These are phyloP conservation scores for Epichloe sp. DNA, from an alignment of 2,329 filamentous ascomycete genomes.

Conservation along the genomic window DNA sequence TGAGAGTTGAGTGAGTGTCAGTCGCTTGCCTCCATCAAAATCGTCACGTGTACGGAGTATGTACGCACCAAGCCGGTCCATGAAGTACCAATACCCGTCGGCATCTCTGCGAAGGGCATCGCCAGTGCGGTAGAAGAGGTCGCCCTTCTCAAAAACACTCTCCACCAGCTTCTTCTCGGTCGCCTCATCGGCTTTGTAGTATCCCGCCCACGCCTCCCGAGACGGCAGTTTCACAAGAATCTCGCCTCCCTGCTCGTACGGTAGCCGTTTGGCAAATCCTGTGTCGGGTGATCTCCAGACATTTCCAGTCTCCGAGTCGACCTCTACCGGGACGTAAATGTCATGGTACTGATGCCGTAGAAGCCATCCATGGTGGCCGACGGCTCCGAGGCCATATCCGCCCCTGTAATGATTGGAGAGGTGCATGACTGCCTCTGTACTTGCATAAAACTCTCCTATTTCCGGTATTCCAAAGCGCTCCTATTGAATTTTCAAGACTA, in stretches of 20 bases:
- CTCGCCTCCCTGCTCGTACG: constrained; percentile 5
- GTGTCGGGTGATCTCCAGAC: constrained; percentile 5
- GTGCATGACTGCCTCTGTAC: constrained; percentile 3
- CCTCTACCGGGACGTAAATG: background rate
- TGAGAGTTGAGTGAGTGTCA: background rate
- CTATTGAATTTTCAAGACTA: background rate
- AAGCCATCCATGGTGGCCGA: constrained; percentile 6
- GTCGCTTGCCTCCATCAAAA: background rate
- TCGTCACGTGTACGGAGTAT: background rate
- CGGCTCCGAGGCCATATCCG: constrained; percentile 1
- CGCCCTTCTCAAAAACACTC: constrained; percentile 43
- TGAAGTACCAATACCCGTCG: constrained; percentile 57
- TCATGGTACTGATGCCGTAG: background rate
- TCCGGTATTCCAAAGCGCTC: constrained; percentile 5
- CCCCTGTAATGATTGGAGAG: background rate
- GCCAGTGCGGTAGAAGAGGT: constrained; percentile 55
- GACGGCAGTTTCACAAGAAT: constrained; percentile 3
- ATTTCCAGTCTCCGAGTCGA: constrained; percentile 4
- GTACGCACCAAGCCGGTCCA: constrained; percentile 29
- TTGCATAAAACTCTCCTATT: constrained; percentile 6
- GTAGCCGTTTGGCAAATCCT: constrained; percentile 4
- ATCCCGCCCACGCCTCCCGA: constrained; percentile 5
- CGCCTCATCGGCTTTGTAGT: constrained; percentile 1
- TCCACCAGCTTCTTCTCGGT: constrained; percentile 3
- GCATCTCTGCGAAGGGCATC: constrained; percentile 48